Percentiles rank a stretch among this genome's conserved stretches.
Conservation (phyloP, 768 basidiomycete genomes). For the Mycena metata region DNA sequence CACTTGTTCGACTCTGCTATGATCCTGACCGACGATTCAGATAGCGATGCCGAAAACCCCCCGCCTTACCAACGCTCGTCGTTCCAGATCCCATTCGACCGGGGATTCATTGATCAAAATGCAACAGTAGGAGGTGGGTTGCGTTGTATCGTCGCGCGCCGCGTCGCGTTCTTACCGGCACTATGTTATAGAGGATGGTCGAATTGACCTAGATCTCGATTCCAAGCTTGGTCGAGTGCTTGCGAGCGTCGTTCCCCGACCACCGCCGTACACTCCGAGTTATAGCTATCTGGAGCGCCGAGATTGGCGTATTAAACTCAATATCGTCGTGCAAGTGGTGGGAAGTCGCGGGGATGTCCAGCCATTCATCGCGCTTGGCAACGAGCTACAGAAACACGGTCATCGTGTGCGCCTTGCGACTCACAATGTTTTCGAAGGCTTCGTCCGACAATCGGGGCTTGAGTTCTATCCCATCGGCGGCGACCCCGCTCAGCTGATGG, state of each 20-base stretch:
- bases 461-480: slow-evolving; percentile 63
- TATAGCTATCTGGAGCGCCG: slow-evolving; percentile 7
- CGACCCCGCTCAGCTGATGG: slow-evolving; percentile 60
- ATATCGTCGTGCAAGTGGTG: slow-evolving; percentile 39
- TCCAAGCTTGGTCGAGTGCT: slow-evolving; percentile 28
- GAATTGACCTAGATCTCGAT: slow-evolving; percentile 32
- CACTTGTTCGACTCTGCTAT: neutral
- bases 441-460: slow-evolving; percentile 52
- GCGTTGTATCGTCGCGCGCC: too few relatives aligned
- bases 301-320: slow-evolving; percentile 33
- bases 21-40: neutral
- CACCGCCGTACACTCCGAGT: slow-evolving; percentile 12
- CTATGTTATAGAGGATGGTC: slow-evolving; percentile 26
- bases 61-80: slow-evolving; percentile 13
- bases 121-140: slow-evolving; percentile 25
- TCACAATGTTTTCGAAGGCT: slow-evolving; percentile 57
- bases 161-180: neutral
- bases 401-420: slow-evolving; percentile 62
- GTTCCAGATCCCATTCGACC: neutral
- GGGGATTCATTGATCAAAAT: slow-evolving; percentile 10
- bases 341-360: slow-evolving; percentile 58
- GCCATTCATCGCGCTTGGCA: slow-evolving; percentile 59
- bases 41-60: neutral
- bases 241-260: slow-evolving; percentile 26
- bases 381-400: slow-evolving; percentile 49